Conservation (phyloP, 441 rosid genomes). For the Corymbia citriodora region DNA sequence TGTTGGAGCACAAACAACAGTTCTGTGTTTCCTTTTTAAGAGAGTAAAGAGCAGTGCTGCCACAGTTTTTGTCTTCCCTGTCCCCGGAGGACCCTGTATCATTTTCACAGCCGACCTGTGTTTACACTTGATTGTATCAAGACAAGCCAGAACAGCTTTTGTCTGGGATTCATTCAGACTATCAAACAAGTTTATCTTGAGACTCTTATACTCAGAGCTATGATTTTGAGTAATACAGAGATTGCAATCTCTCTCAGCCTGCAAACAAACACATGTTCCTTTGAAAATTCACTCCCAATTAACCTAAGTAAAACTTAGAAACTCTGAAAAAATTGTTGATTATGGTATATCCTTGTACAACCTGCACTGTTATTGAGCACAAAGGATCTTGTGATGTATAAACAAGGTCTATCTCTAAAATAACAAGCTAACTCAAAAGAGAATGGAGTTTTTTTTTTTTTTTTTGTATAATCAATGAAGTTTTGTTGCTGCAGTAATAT, state of each 20-base stretch:
- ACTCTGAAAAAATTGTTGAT: neutral
- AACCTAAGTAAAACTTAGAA: neutral
- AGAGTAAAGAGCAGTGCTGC: slow-evolving; percentile 34
- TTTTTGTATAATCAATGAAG: neutral
- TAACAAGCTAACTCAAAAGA: neutral
- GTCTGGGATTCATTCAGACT: slow-evolving; percentile 37
- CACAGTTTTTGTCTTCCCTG: slow-evolving; percentile 57
- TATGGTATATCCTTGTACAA: neutral
- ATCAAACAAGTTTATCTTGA: neutral
- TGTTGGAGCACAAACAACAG: slow-evolving; percentile 54
- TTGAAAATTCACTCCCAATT: neutral
- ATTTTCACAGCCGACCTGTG: slow-evolving; percentile 34
- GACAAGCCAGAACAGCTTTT: slow-evolving; percentile 23
- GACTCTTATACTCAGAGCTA: neutral
- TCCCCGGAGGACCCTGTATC: slow-evolving; percentile 77
- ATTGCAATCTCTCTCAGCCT: slow-evolving; percentile 22
- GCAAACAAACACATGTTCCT: neutral
- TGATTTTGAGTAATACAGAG: neutral
- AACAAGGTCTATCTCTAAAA: neutral
- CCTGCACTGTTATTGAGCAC: neutral
- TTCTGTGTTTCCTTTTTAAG: slow-evolving; percentile 25
- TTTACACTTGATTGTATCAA: slow-evolving; percentile 12
- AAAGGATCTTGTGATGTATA: neutral
- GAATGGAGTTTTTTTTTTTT: neutral
- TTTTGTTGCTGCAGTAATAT: neutral